These are phyloP conservation scores for Agaricales sp. DNA, from an alignment of 1,284 basidiomycete genomes.

Conservation along the genomic window DNA sequence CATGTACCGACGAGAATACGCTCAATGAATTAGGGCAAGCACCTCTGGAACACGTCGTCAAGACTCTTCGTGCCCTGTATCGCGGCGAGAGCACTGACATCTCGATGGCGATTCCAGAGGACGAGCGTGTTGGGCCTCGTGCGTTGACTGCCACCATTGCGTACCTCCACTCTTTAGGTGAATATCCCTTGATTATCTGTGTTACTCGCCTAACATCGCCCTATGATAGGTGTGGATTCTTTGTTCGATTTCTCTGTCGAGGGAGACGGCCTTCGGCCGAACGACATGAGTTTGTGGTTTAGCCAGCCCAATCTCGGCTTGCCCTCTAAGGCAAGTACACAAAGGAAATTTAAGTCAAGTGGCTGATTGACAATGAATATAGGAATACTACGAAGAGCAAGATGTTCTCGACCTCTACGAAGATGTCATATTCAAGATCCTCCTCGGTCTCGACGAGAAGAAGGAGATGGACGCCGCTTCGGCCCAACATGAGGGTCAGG, in stretches of 20 bases:
- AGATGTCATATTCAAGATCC: conserved; percentile 57
- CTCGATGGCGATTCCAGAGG: conserved; percentile 14
- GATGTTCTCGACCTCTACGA: conserved; percentile 64
- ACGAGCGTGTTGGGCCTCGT: conserved; percentile 21
- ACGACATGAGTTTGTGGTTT: conserved; percentile 80
- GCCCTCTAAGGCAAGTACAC: conserved; percentile 63
- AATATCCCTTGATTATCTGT: background rate
- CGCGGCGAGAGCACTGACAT: conserved; percentile 36
- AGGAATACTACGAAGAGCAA: conserved; percentile 89
- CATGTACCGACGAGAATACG: conserved; percentile 71
- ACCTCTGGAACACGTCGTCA: conserved; percentile 53
- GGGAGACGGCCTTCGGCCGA: conserved; percentile 88
- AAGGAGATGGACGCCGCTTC: conserved; percentile 13
- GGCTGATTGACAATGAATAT: conserved; percentile 6
- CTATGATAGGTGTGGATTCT: conserved; percentile 52
- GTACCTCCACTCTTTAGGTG: conserved; percentile 73
- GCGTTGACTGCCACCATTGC: conserved; percentile 75
- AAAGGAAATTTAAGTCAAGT: conserved; percentile 1
- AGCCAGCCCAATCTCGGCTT: conserved; percentile 79
- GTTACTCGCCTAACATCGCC: conserved; percentile 4
- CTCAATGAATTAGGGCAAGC: conserved; percentile 53
- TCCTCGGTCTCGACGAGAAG: conserved; percentile 51
- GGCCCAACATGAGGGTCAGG: background rate
- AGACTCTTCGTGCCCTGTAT: conserved; percentile 46
- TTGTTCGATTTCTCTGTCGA: conserved; percentile 77